Evolutionary conservation across 176 grass and related monocot genomes (phyloP).

Genomic region (Carex kokanica): DNA sequence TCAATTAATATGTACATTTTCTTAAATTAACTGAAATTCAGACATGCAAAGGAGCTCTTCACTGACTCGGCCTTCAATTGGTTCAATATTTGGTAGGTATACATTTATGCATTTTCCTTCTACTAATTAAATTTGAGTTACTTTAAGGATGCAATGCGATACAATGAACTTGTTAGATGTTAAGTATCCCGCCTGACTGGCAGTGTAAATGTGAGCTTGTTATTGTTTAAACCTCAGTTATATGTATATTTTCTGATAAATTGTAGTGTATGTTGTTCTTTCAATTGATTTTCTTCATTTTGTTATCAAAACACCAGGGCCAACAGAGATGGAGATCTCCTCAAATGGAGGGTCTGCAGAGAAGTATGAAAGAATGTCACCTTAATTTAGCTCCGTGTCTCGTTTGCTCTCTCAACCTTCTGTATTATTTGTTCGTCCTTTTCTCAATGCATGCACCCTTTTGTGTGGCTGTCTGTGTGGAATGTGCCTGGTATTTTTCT

Average conservation of each 20-base stretch:
- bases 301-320: conserved; percentile 44
- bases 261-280: not conserved
- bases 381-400: conserved; percentile 32
- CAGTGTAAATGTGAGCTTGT: not conserved
- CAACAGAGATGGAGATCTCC: conserved; percentile 49
- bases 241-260: not conserved
- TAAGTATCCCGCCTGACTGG: not conserved
- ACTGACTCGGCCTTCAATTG: conserved; percentile 62
- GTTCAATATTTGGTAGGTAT: conserved; percentile 55
- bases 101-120: not conserved
- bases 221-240: conserved; percentile 7
- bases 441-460: conserved; percentile 53
- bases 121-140: not conserved
- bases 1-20: conserved; percentile 18
- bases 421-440: conserved; percentile 36
- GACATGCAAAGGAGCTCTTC: conserved; percentile 70
- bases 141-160: not conserved
- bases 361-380: conserved; percentile 74
- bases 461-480: conserved; percentile 12
- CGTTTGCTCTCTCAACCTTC: conserved; percentile 20
- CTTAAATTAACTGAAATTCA: conserved; percentile 51
- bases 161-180: not conserved
- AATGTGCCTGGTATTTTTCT: conserved; percentile 43
- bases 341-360: conserved; percentile 58
- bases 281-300: conserved; percentile 13